phyloP scores from a whole-genome alignment of 2,329 filamentous ascomycete genomes.

The Passalora sequoiae region DNA sequence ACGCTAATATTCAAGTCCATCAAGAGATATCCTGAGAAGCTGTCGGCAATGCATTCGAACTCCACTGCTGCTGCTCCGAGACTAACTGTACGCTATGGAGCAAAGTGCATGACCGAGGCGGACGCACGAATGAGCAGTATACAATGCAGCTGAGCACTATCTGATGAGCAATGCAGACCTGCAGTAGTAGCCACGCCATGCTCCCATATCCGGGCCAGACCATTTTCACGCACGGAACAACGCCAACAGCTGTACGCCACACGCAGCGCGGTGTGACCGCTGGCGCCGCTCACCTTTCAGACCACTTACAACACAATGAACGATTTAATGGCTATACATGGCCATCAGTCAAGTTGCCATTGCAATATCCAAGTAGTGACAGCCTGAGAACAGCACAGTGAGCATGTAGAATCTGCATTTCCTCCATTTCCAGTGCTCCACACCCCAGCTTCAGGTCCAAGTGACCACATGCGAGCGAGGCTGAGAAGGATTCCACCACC shows the following conservation, averaged over 20 bases:
- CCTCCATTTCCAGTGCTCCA: no score
- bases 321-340: no score
- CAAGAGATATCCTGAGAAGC: no score
- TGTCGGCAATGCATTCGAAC: no score
- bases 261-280: neutral
- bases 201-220: neutral
- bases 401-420: no score
- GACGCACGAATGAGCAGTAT: neutral
- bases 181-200: neutral
- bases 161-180: neutral
- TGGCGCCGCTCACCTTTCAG: neutral
- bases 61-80: no score
- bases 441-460: neutral
- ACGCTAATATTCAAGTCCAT: no score
- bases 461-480: neutral
- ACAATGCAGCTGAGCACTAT: slow-evolving; percentile 1
- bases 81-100: no score
- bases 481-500: neutral
- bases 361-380: no score
- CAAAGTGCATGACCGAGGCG: no score
- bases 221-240: neutral
- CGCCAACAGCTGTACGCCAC: neutral
- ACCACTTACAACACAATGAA: neutral
- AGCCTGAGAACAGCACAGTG: no score
- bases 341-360: no score